These are phyloP conservation scores for Lignosus rhinocerotis DNA, from an alignment of 1,284 basidiomycete genomes.

Conservation along the genomic window DNA sequence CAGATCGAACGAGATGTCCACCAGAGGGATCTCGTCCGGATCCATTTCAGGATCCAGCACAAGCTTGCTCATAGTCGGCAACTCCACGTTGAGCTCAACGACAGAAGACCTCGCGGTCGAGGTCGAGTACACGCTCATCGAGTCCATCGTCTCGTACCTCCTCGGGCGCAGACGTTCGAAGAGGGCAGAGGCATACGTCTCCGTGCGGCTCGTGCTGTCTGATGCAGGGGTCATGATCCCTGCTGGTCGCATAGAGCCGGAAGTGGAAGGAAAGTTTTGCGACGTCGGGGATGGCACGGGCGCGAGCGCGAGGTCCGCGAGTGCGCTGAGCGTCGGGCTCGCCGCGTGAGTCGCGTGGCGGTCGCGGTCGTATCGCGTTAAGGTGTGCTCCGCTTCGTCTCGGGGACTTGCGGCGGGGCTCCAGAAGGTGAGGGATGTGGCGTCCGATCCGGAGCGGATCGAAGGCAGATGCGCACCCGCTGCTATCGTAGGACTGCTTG, in stretches of 20 bases:
- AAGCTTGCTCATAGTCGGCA: constrained; percentile 2
- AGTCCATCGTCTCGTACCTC: constrained; percentile 7
- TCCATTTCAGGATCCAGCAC: neutral
- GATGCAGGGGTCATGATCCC: constrained; percentile 5
- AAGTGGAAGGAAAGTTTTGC: neutral
- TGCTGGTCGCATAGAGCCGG: neutral
- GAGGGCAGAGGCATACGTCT: constrained; percentile 3
- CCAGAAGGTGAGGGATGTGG: constrained; percentile 1
- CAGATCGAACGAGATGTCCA: constrained; percentile 8
- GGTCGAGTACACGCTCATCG: constrained; percentile 9
- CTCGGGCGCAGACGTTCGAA: constrained; percentile 1
- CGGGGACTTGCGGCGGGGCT: neutral
- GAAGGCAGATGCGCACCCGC: neutral
- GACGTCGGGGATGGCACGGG: neutral
- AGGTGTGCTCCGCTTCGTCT: neutral
- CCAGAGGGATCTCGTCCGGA: constrained; percentile 3
- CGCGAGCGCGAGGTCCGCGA: constrained; percentile 7
- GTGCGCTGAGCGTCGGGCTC: neutral
- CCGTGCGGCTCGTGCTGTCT: constrained; percentile 1
- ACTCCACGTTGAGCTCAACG: neutral
- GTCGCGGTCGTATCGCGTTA: neutral
- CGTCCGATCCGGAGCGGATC: neutral
- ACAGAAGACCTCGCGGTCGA: neutral
- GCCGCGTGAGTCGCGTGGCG: neutral
- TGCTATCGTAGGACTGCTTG: neutral